These are phyloP conservation scores for Chlorella sorokiniana DNA, from an alignment of 139 green algal species.

Conservation along the genomic window DNA sequence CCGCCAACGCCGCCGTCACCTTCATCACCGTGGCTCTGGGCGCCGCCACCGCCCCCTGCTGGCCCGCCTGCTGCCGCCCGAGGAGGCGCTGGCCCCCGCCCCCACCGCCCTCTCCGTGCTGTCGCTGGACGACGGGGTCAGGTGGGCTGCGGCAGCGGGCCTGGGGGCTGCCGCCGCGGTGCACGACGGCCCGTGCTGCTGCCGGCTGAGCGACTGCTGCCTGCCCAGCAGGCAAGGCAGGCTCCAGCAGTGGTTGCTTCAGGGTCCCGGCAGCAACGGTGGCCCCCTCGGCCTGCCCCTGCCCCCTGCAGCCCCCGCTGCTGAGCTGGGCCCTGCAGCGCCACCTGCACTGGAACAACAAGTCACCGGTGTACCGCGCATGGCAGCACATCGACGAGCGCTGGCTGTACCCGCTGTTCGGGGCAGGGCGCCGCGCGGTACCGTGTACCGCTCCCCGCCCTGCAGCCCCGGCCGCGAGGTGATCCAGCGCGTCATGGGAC, in stretches of 20 bases:
- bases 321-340: slow-evolving; percentile 9
- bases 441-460: slow-evolving; percentile 1
- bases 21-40: slow-evolving; percentile 27
- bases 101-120: not conserved
- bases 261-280: too few relatives aligned
- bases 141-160: slow-evolving; percentile 3
- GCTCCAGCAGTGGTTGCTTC: too few relatives aligned
- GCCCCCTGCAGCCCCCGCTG: not conserved
- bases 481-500: not conserved
- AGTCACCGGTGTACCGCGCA: not conserved
- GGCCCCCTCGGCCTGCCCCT: not conserved
- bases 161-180: too few relatives aligned
- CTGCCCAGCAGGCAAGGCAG: too few relatives aligned
- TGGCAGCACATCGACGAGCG: slow-evolving; percentile 21
- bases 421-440: not conserved
- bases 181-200: too few relatives aligned
- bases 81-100: not conserved
- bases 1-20: slow-evolving; percentile 13
- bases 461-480: not conserved
- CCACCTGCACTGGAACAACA: slow-evolving; percentile 21
- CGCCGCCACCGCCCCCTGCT: slow-evolving; percentile 5
- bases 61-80: not conserved
- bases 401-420: slow-evolving; percentile 9
- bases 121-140: not conserved
- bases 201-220: too few relatives aligned